phyloP scores from a whole-genome alignment of 305 asterid genomes.

The Striga hermonthica region DNA sequence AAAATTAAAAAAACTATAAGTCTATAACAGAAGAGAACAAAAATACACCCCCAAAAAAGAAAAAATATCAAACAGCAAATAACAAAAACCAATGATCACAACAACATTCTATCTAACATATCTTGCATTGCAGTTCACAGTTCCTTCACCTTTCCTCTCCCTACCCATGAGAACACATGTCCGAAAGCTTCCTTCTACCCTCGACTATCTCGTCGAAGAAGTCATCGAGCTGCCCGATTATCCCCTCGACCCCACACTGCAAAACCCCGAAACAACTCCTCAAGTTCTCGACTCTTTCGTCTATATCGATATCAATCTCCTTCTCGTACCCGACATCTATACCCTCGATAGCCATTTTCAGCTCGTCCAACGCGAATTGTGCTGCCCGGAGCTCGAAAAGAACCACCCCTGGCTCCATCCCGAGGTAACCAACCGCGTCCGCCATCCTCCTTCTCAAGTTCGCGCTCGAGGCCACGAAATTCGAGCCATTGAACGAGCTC shows the following conservation, averaged over 20 bases:
- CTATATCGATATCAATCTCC: slow-evolving; percentile 19
- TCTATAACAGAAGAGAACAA: no score
- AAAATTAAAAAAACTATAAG: no score
- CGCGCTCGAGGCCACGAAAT: slow-evolving; percentile 50
- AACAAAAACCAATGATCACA: background rate
- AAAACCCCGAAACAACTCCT: slow-evolving; percentile 54
- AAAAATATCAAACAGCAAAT: background rate
- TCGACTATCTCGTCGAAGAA: slow-evolving; percentile 57
- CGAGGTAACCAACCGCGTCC: slow-evolving; percentile 34
- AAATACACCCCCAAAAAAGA: no score
- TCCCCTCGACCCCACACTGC: slow-evolving; percentile 65
- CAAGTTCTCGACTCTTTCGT: slow-evolving; percentile 49
- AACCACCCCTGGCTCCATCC: slow-evolving; percentile 46
- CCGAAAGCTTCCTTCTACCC: slow-evolving; percentile 71
- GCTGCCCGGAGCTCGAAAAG: slow-evolving; percentile 53
- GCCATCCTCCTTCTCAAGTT: slow-evolving; percentile 56
- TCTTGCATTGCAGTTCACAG: no score
- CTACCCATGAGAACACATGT: slow-evolving; percentile 71
- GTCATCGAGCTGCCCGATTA: slow-evolving; percentile 52
- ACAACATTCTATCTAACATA: no score
- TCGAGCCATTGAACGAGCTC: slow-evolving; percentile 22
- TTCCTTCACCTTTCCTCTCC: background rate
- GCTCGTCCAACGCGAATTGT: slow-evolving; percentile 44
- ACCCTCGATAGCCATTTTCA: slow-evolving; percentile 52
- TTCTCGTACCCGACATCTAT: slow-evolving; percentile 4